Evolutionary conservation across 371 early-diverging fungal genomes (phyloP).

Genomic region (Mucor plumbeus): DNA sequence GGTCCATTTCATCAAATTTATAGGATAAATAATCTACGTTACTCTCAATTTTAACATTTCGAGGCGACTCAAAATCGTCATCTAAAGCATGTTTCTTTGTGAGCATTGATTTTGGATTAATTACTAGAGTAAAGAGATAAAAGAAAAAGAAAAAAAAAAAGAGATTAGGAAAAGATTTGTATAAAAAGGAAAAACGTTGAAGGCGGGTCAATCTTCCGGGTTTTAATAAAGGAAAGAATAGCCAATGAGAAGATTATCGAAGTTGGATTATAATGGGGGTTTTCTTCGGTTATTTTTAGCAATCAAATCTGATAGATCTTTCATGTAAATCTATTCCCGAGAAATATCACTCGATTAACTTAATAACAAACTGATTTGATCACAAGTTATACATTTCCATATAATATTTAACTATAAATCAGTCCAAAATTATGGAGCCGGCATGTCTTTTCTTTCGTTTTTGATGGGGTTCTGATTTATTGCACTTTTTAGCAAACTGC

Average conservation of each 20-base stretch:
- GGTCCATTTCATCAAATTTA: slow-evolving; percentile 60
- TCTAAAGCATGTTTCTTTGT: slow-evolving; percentile 21
- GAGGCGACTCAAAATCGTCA: slow-evolving; percentile 26
- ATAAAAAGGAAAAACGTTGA: neutral
- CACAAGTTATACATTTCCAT: too few relatives aligned
- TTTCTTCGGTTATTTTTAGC: neutral
- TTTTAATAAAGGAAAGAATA: neutral
- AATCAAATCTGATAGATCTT: neutral
- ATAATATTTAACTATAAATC: neutral
- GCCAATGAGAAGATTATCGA: neutral
- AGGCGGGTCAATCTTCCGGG: slow-evolving; percentile 4
- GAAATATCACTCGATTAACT: neutral
- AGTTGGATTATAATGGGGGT: neutral
- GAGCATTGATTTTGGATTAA: neutral
- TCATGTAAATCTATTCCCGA: neutral
- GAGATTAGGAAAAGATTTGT: too few relatives aligned
- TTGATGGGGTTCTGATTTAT: slow-evolving; percentile 2
- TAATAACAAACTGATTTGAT: neutral
- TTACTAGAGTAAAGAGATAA: neutral
- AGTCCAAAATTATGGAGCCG: neutral
- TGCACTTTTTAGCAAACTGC: neutral
- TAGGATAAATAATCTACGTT: slow-evolving; percentile 68
- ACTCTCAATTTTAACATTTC: slow-evolving; percentile 36
- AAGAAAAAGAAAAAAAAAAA: neutral
- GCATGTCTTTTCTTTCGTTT: neutral